These are phyloP conservation scores for Schizosaccharomyces cryophilus DNA, from an alignment of 805 yeast genomes.

Conservation along the genomic window DNA sequence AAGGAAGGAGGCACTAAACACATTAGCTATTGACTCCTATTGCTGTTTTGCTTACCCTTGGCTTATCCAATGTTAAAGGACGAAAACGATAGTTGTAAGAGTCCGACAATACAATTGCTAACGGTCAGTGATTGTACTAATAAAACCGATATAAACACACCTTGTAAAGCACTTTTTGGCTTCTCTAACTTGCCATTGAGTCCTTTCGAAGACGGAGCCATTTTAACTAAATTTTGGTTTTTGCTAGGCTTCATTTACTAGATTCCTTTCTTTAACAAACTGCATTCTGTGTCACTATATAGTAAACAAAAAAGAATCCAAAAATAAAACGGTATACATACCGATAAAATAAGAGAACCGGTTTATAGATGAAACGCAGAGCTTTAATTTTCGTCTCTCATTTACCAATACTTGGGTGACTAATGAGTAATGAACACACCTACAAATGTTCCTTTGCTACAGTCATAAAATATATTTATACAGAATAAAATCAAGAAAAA, in stretches of 20 bases:
- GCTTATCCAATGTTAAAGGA: constrained; percentile 69
- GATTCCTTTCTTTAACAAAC: too few species aligned
- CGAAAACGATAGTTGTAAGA: constrained; percentile 76
- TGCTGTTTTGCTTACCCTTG: constrained; percentile 24
- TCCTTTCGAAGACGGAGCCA: background rate
- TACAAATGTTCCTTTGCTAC: too few species aligned
- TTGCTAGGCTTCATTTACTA: background rate
- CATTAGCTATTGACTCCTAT: background rate
- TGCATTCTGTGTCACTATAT: too few species aligned
- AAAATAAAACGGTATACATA: too few species aligned
- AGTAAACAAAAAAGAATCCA: too few species aligned
- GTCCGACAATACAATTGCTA: constrained; percentile 80
- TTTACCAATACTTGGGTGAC: too few species aligned
- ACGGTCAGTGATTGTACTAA: background rate
- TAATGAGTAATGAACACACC: too few species aligned
- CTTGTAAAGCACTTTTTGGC: background rate
- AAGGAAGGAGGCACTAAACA: constrained; percentile 46
- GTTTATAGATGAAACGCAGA: too few species aligned
- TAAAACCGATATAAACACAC: background rate
- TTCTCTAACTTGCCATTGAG: background rate
- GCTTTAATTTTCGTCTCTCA: too few species aligned
- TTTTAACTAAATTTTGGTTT: background rate
- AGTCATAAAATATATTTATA: too few species aligned
- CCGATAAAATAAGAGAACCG: too few species aligned
- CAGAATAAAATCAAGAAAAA: too few species aligned